Percentiles rank a stretch among this genome's conserved stretches.
These are phyloP conservation scores for Rhipidocladum racemiflorum DNA, from an alignment of 176 grass and related monocot genomes.

Conservation along the genomic window DNA sequence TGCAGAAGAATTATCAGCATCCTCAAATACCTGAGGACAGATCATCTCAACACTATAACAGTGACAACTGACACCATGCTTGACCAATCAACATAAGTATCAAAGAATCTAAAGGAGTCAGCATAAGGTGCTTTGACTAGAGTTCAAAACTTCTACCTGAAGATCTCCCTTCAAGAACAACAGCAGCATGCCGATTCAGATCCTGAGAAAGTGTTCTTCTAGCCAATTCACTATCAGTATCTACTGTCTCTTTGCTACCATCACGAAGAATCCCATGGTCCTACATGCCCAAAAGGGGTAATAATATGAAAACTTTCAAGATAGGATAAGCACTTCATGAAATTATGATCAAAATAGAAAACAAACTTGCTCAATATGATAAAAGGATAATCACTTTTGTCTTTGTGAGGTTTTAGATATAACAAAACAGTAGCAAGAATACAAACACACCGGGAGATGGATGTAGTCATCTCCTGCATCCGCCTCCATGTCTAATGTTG, in stretches of 20 bases:
- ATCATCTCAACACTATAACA: constrained; percentile 5
- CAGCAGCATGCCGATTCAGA: constrained; percentile 91
- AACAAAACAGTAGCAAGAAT: constrained; percentile 21
- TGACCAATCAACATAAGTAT: not conserved
- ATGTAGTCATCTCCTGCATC: constrained; percentile 91
- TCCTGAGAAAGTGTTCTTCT: constrained; percentile 82
- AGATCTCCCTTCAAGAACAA: constrained; percentile 92
- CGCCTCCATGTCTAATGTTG: constrained; percentile 98
- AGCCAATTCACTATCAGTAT: constrained; percentile 61
- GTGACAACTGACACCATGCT: constrained; percentile 29
- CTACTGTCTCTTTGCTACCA: constrained; percentile 69
- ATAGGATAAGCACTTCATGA: constrained; percentile 19
- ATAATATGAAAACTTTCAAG: not conserved
- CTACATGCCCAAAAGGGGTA: constrained; percentile 40
- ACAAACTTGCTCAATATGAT: not conserved
- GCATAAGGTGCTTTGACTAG: not conserved
- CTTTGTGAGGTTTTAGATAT: constrained; percentile 17
- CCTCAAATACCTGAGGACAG: not conserved
- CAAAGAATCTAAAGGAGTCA: not conserved
- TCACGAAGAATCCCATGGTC: constrained; percentile 91
- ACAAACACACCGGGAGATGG: constrained; percentile 67
- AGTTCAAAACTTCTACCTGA: constrained; percentile 50
- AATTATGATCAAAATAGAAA: constrained; percentile 8
- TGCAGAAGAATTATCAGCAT: not conserved
- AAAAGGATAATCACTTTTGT: constrained; percentile 18